Evolutionary conservation across 2,329 filamentous ascomycete genomes (phyloP), one percentile per base, ranked within the genome.

Genomic region (Colletotrichum phormii): DNA sequence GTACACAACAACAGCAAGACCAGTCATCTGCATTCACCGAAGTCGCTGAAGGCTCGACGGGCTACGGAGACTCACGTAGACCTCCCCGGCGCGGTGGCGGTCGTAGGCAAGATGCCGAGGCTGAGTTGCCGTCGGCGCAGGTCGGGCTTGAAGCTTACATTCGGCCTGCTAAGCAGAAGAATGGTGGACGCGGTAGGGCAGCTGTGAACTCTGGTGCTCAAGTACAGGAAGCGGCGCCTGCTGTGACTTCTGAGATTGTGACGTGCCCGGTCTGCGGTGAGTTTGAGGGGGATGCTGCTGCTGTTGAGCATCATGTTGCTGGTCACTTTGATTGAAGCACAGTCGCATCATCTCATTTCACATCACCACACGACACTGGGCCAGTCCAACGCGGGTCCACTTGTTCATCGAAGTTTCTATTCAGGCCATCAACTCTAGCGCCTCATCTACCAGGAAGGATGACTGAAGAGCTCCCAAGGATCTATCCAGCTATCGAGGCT

Each of bases 251-350:
- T 0, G 74, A 76, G 9, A 37, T 59, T 9, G 74, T 80, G 5
- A 85, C 81, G 6, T 94, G 92, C 78, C 92, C 92, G 0, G 89
- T 94, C 1, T 94, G 92, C 78, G 86, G 86, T 3, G 81, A 78
- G 0, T 94, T 94, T 79, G 87, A 92, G 75, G 92, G 92, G 1
- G 92, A 94, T 75, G 92, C 92, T 76, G 83, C 84, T 0, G 92
- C 92, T 9, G 91, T 94, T 11, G 89, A 89, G 11, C 87, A 92
- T 80, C 92, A 94, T 77, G 90, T 94, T 71, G 88, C 89, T 31
- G 79, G 77, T 3, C 90, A 92, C 78, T 91, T 92, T 59, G 77
- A 74, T 22, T 74, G 54, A 72, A 4, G 5, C 1, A 5, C 3
- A 1, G 9, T 13, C 22, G 29, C 42, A 49, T 22, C 3, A 22